Evolutionary conservation across 179 eudicot species (phyloP).

Genomic region (Beta lomatogona): DNA sequence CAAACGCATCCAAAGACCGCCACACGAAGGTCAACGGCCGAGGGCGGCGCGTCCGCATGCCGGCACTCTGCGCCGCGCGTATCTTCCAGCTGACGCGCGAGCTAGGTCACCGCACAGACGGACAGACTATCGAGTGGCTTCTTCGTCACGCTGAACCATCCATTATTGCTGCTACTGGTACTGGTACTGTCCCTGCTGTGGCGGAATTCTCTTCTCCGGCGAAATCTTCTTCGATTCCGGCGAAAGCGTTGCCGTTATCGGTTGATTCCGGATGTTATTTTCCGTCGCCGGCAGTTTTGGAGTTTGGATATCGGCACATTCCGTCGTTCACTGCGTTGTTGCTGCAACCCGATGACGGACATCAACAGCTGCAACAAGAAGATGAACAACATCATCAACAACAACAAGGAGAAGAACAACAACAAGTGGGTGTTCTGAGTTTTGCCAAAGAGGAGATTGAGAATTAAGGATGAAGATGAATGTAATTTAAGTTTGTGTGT

Average conservation of each 20-base stretch:
- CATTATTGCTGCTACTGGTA: conserved; percentile 38
- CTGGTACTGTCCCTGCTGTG: conserved; percentile 32
- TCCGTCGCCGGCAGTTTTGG: neutral
- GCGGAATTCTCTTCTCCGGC: conserved; percentile 20
- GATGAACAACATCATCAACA: neutral
- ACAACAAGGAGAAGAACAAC: neutral
- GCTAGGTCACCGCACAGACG: conserved; percentile 41
- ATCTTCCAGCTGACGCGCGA: conserved; percentile 39
- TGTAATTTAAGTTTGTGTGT: neutral
- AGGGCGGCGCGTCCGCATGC: conserved; percentile 42
- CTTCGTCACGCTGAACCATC: conserved; percentile 44
- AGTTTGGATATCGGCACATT: conserved; percentile 1
- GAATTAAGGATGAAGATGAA: neutral
- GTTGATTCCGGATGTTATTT: neutral
- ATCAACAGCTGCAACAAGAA: neutral
- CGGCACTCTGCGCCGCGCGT: conserved; percentile 40
- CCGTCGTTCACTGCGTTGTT: conserved; percentile 14
- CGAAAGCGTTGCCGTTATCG: too few relatives aligned
- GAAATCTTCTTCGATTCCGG: neutral
- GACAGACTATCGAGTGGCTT: conserved; percentile 42
- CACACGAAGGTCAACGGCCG: conserved; percentile 47
- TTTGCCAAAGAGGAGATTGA: neutral
- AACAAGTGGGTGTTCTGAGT: neutral
- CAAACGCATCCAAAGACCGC: conserved; percentile 27
- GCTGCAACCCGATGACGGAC: conserved; percentile 6